Conservation (phyloP, 164 flowering plant species). For the Berberis thunbergii region DNA sequence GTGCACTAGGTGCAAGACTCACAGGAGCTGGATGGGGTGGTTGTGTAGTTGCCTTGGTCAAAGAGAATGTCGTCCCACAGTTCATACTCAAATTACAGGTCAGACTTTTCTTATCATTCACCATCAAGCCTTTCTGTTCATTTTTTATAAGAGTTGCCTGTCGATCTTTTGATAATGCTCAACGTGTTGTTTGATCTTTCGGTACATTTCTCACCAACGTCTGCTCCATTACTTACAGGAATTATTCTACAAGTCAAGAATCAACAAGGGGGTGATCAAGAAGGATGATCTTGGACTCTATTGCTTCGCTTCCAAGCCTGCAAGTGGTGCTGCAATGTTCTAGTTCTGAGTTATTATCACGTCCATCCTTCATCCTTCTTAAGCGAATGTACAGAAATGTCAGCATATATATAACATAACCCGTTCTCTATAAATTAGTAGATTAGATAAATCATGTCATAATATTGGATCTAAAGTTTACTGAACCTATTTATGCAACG, state of each 20-base stretch:
- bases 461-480: too few species aligned
- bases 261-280: constrained; percentile 54
- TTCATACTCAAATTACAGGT: constrained; percentile 83
- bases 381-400: too few species aligned
- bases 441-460: too few species aligned
- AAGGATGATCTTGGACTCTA: constrained; percentile 69
- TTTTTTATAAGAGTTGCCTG: background rate
- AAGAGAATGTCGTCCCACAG: constrained; percentile 46
- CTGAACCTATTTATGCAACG: too few species aligned
- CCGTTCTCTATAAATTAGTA: too few species aligned
- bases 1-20: constrained; percentile 96
- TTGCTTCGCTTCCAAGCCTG: constrained; percentile 90
- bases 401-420: too few species aligned
- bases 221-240: constrained; percentile 35
- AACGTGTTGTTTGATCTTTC: background rate
- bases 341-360: constrained; percentile 24
- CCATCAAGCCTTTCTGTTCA: background rate
- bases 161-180: background rate
- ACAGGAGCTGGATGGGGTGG: constrained; percentile 99
- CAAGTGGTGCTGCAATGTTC: constrained; percentile 86
- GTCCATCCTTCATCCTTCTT: too few species aligned
- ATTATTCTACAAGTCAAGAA: constrained; percentile 57
- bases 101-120: background rate
- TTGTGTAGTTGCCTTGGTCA: constrained; percentile 85
- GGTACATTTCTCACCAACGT: background rate